These are phyloP conservation scores for Firmiana major DNA, from an alignment of 345 rosid genomes.

Conservation along the genomic window DNA sequence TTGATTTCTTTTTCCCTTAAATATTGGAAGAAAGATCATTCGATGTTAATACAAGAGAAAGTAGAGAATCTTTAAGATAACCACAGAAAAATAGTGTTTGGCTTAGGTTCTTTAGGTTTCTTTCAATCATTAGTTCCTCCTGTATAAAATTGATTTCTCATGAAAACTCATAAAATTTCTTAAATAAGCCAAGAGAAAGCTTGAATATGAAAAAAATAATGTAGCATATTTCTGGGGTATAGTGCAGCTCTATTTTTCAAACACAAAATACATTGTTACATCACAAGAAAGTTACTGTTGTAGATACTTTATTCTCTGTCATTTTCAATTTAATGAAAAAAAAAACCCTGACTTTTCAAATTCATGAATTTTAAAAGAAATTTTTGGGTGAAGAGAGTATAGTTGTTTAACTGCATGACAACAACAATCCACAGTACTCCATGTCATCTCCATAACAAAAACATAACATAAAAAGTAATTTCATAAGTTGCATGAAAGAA, in stretches of 20 bases:
- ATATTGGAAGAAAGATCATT: not conserved
- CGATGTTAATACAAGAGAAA: not conserved
- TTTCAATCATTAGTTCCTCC: conserved; percentile 13
- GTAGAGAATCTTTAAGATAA: conserved; percentile 1
- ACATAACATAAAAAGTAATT: not conserved
- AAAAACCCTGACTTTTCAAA: not conserved
- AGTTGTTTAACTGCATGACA: not conserved
- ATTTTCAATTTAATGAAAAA: not conserved
- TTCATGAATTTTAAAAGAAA: not conserved
- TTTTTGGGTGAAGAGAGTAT: not conserved
- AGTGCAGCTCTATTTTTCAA: conserved; percentile 8
- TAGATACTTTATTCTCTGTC: conserved; percentile 2
- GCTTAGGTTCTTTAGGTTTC: not conserved
- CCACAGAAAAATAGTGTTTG: not conserved
- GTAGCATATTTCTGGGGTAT: conserved; percentile 2
- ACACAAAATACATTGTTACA: conserved; percentile 4
- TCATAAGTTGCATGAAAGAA: not conserved
- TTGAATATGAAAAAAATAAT: not conserved
- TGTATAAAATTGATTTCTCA: not conserved
- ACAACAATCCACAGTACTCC: not conserved
- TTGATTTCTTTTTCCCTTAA: too few species aligned
- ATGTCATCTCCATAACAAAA: not conserved
- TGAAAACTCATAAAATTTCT: not conserved
- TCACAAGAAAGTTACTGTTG: conserved; percentile 18
- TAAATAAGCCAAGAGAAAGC: not conserved